Base-by-base conservation (phyloP, 257 asterid genomes). In the Buddleja alternifolia region DNA sequence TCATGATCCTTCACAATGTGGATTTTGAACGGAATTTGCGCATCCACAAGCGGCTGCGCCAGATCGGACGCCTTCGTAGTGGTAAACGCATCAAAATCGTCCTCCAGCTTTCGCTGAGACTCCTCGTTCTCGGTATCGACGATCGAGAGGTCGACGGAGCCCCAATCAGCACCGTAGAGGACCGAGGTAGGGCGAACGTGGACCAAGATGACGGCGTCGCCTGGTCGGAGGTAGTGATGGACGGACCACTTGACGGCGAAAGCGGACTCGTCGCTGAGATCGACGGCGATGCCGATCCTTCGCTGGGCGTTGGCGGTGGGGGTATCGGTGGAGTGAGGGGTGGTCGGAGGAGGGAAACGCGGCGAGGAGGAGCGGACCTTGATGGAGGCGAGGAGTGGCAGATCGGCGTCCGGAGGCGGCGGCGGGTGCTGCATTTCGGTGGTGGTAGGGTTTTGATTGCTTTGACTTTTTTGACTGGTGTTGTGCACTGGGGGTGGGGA, bases 1-100 rank as follows among this genome's bases (percentile, higher is more conserved):
- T 91, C 97, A 23, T 91, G 97, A 71, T 91, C 97, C 83, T 91
- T 91, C 44, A 91, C 97, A 17, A 91, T 91, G 67, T 91, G 97
- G 51, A 91, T 88, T 69, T 91, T 91, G 71, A 72, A 91, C 7
- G 97, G 97, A 59, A 91, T 91, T 15, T 83, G 86, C 7, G 97
- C 96, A n/a, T 86, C 97, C 50, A 87, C 85, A 8, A 91, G 81
- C 44, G 96, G 96, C 77, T 86, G 96, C 10, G 97, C 77, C 64
- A 91, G 69, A 73, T 89, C 97, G 52, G 93, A 29, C 1, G 92
- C 76, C 73, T 91, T 91, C 4, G 96, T 72, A 14, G 83, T 73
- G 24, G 97, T 91, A 74, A 91, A 89, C 5, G 91, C 59, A 24
- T 91, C 96, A 74, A 91, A 91, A 32, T 91, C 90, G 36, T 82